phyloP scores from a whole-genome alignment of 805 yeast genomes.

The Saccharomycopsis sp. region DNA sequence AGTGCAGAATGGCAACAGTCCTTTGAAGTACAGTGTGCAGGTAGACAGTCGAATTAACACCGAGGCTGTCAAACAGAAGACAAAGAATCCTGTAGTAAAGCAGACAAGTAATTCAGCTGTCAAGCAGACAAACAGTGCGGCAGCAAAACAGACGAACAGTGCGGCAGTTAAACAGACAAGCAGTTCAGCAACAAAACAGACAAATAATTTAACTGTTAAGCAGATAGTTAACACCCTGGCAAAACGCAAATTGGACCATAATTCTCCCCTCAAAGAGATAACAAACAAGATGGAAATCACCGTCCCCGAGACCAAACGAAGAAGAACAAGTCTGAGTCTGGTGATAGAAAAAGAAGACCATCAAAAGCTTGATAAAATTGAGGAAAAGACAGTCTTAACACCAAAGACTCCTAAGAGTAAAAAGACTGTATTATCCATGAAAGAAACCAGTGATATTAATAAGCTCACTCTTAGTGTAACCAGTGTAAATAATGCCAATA shows the following conservation, averaged over 20 bases:
- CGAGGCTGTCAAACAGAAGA: too few relatives aligned
- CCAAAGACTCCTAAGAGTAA: neutral
- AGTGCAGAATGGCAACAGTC: neutral
- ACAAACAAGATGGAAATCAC: neutral
- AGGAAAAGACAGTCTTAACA: neutral
- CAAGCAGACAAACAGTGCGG: neutral
- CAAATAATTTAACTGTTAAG: too few relatives aligned
- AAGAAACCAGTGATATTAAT: slow-evolving; percentile 19
- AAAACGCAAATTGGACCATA: neutral
- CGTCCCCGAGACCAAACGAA: neutral
- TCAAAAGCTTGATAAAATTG: too few relatives aligned
- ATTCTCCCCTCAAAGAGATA: neutral
- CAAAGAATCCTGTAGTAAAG: neutral
- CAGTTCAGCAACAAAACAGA: too few relatives aligned
- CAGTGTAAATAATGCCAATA: neutral
- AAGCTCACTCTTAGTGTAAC: slow-evolving; percentile 10
- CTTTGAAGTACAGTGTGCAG: neutral
- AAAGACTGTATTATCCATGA: slow-evolving; percentile 4
- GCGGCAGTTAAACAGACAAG: neutral
- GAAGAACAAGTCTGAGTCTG: neutral
- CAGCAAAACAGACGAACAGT: neutral
- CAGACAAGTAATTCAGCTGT: neutral
- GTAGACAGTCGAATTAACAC: too few relatives aligned
- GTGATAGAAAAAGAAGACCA: neutral
- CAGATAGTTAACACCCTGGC: too few relatives aligned